phyloP scores from a whole-genome alignment of 441 rosid species.

The Populus hybrid region DNA sequence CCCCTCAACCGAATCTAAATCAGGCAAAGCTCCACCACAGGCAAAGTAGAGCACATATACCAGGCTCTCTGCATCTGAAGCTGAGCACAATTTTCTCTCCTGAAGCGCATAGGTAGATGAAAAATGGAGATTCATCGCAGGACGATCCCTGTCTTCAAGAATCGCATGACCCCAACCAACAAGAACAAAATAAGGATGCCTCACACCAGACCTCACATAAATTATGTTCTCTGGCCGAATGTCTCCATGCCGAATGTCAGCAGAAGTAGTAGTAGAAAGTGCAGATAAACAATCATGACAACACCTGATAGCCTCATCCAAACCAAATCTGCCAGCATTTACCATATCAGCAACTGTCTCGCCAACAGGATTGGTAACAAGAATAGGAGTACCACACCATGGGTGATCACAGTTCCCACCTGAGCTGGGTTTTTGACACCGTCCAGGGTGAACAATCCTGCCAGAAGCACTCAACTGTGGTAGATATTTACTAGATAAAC shows the following conservation, averaged over 20 bases:
- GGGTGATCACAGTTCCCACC: conserved; percentile 8
- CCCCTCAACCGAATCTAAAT: conserved; percentile 85
- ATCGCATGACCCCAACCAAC: conserved; percentile 96
- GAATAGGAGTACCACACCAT: conserved; percentile 92
- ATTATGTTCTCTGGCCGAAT: conserved; percentile 78
- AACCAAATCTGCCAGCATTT: conserved; percentile 53
- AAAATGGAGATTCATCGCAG: conserved; percentile 90
- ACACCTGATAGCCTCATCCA: conserved; percentile 77
- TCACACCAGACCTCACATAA: conserved; percentile 50
- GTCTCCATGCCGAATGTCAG: conserved; percentile 87
- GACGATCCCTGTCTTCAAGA: conserved; percentile 89
- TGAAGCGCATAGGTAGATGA: conserved; percentile 89
- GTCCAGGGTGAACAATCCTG: conserved; percentile 86
- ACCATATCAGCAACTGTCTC: conserved; percentile 78
- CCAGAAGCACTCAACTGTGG: conserved; percentile 91
- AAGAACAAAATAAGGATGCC: conserved; percentile 66
- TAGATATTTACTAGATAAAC: conserved; percentile 75
- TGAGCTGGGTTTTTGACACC: conserved; percentile 32
- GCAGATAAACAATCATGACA: conserved; percentile 94
- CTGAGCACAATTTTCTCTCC: conserved; percentile 90
- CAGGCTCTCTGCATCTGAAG: conserved; percentile 93
- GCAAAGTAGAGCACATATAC: conserved; percentile 81
- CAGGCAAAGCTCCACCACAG: conserved; percentile 71
- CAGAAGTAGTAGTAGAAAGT: conserved; percentile 63
- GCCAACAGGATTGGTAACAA: conserved; percentile 82